Percentiles rank a stretch among this genome's conserved stretches.
These are phyloP conservation scores for Globisporangium canariense DNA, from an alignment of 352 stramenopile genomes.

Conservation along the genomic window DNA sequence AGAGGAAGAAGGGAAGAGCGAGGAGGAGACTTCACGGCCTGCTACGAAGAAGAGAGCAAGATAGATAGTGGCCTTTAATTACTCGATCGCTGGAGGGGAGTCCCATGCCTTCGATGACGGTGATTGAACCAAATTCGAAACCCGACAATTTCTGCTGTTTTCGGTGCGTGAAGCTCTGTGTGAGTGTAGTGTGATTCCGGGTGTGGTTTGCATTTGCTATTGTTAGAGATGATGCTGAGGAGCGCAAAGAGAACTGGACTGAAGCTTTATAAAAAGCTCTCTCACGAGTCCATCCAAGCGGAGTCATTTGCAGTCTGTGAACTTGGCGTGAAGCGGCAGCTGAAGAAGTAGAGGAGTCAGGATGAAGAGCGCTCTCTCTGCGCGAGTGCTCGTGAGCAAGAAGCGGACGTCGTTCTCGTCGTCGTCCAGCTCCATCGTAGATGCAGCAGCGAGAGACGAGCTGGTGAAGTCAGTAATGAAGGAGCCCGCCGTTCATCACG, in stretches of 20 bases:
- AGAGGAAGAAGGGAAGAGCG: slow-evolving; percentile 14
- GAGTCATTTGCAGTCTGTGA: background rate
- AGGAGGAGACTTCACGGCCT: slow-evolving; percentile 1
- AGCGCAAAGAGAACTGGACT: background rate
- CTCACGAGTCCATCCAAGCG: background rate
- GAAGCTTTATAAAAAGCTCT: slow-evolving; percentile 1
- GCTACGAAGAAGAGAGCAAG: slow-evolving; percentile 10
- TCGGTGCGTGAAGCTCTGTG: background rate
- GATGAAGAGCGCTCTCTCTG: slow-evolving; percentile 17
- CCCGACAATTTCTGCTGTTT: slow-evolving; percentile 3
- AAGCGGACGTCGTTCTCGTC: slow-evolving; percentile 18
- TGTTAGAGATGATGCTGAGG: slow-evolving; percentile 1
- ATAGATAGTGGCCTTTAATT: background rate
- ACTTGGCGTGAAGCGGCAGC: background rate
- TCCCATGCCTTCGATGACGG: background rate
- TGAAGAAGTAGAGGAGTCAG: background rate
- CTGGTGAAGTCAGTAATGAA: slow-evolving; percentile 2
- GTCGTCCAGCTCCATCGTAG: slow-evolving; percentile 17
- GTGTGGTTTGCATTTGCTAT: background rate
- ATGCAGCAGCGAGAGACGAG: slow-evolving; percentile 6
- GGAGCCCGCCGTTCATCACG: slow-evolving; percentile 39
- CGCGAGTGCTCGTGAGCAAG: slow-evolving; percentile 10
- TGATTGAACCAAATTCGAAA: slow-evolving; percentile 1
- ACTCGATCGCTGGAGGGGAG: no score
- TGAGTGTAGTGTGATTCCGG: background rate